Conservation (phyloP, 345 rosid genomes). For the Ceriops decandra region DNA sequence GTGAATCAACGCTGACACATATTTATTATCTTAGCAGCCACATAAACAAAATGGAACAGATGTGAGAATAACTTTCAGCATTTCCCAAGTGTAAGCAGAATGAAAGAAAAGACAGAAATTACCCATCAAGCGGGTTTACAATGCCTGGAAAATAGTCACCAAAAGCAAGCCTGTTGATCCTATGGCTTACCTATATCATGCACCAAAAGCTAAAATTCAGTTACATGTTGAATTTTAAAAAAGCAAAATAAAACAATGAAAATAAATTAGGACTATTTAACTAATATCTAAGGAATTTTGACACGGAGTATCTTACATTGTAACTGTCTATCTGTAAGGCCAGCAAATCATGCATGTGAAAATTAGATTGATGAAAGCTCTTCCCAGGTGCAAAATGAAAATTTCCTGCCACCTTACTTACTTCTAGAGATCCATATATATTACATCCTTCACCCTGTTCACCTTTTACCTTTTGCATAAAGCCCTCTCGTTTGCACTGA, state of each 20-base stretch:
- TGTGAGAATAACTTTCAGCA: not conserved
- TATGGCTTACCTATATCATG: constrained; percentile 73
- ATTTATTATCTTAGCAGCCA: not conserved
- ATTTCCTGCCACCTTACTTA: constrained; percentile 93
- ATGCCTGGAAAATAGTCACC: constrained; percentile 96
- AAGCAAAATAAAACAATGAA: not conserved
- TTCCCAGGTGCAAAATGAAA: constrained; percentile 98
- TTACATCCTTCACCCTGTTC: constrained; percentile 99
- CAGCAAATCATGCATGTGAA: constrained; percentile 68
- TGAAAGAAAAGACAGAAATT: constrained; percentile 20
- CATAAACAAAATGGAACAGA: not conserved
- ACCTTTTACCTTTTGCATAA: constrained; percentile 78
- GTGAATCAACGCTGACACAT: no score
- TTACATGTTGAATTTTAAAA: not conserved
- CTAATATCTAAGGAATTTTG: not conserved
- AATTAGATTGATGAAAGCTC: constrained; percentile 75
- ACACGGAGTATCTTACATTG: constrained; percentile 51
- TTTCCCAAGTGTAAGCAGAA: not conserved
- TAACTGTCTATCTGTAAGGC: constrained; percentile 68
- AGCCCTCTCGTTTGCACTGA: constrained; percentile 98
- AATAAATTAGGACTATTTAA: not conserved
- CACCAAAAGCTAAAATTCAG: not conserved
- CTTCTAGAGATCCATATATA: constrained; percentile 85
- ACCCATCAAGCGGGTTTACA: constrained; percentile 94
- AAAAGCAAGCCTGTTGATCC: constrained; percentile 71